Conservation (phyloP, 1,139 yeast genomes). For the Groenewaldozyma sp. region DNA sequence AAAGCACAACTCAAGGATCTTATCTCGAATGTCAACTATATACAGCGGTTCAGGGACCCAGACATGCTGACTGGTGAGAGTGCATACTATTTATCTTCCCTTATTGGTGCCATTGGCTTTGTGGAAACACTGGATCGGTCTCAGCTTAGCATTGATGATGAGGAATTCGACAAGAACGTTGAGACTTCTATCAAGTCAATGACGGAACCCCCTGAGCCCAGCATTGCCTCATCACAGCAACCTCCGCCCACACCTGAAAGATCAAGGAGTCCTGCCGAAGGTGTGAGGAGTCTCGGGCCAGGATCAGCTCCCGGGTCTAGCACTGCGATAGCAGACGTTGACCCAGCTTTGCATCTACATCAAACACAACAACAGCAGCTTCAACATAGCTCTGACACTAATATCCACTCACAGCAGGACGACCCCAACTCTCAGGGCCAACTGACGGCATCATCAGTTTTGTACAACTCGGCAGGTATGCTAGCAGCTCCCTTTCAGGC, state of each 20-base stretch:
- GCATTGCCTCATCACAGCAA: slow-evolving; percentile 13
- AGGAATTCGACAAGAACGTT: slow-evolving; percentile 44
- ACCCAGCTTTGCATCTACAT: not conserved
- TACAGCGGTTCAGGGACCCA: slow-evolving; percentile 70
- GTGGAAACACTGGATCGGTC: slow-evolving; percentile 50
- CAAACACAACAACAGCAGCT: too few relatives aligned
- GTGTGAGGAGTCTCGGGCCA: not conserved
- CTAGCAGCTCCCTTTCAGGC: slow-evolving; percentile 29
- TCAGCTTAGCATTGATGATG: slow-evolving; percentile 52
- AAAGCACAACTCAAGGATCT: slow-evolving; percentile 55
- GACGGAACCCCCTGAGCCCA: slow-evolving; percentile 19
- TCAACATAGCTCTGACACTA: not conserved
- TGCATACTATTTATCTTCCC: slow-evolving; percentile 77
- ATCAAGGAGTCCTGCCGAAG: slow-evolving; percentile 11
- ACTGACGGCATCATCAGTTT: slow-evolving; percentile 27
- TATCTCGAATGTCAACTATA: slow-evolving; percentile 71
- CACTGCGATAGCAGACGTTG: not conserved
- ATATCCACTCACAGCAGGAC: not conserved
- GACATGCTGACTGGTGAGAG: slow-evolving; percentile 81
- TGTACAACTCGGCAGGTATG: slow-evolving; percentile 31
- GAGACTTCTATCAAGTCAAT: slow-evolving; percentile 26
- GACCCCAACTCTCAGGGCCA: slow-evolving; percentile 3
- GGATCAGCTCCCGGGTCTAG: slow-evolving; percentile 1
- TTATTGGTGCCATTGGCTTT: slow-evolving; percentile 77
- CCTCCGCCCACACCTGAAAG: slow-evolving; percentile 25